These are phyloP conservation scores for Parasitella parasitica DNA, from an alignment of 371 early-diverging fungal species.

Conservation along the genomic window DNA sequence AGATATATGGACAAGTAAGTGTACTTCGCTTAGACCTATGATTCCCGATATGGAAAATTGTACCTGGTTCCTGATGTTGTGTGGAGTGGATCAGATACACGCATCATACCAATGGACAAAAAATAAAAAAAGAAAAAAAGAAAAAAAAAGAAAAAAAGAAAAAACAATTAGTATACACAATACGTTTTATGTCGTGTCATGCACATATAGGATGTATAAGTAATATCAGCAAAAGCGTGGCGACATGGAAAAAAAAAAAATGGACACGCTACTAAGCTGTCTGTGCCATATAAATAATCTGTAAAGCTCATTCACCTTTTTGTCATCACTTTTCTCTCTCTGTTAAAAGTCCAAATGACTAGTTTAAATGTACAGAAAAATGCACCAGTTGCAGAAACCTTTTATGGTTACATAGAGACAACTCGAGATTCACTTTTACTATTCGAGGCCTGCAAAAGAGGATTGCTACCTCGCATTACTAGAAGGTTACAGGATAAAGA, in stretches of 20 bases:
- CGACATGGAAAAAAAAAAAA: neutral
- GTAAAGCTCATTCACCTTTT: neutral
- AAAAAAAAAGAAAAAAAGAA: no score
- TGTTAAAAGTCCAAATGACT: neutral
- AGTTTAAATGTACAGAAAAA: neutral
- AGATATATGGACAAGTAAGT: neutral
- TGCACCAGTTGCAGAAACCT: constrained; percentile 26
- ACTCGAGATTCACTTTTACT: constrained; percentile 67
- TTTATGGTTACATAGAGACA: constrained; percentile 52
- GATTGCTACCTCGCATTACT: constrained; percentile 53
- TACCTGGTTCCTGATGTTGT: neutral
- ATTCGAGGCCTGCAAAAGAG: constrained; percentile 65
- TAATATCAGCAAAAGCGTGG: neutral
- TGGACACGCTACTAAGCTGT: neutral
- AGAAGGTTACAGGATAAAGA: constrained; percentile 64
- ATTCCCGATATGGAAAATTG: neutral
- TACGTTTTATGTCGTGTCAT: neutral
- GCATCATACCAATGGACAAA: neutral
- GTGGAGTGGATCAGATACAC: neutral
- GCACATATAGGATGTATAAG: neutral
- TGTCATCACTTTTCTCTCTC: neutral
- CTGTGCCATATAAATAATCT: no score
- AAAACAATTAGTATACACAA: neutral
- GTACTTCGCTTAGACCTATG: no score
- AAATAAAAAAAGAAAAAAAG: no score